A percentile compares a stretch with the other conserved stretches of the same genome.
Conservation (phyloP, 768 basidiomycete species). For the Ramaria rubella region DNA sequence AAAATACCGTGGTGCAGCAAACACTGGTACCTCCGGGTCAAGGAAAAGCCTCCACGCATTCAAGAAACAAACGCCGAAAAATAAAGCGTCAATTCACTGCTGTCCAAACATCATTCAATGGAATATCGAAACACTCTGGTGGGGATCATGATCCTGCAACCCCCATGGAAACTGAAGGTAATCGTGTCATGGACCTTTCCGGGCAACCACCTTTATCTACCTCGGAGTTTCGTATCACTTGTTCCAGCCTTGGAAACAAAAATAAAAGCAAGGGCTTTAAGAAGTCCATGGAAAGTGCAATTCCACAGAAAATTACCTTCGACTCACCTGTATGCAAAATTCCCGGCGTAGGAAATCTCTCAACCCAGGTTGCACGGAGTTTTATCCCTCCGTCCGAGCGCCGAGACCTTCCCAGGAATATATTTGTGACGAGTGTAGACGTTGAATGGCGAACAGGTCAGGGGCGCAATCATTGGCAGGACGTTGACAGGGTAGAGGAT, state of each 20-base stretch:
- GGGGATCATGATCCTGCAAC: not conserved
- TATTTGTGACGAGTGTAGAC: constrained; percentile 69
- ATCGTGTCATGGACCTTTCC: not conserved
- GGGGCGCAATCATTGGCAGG: constrained; percentile 17
- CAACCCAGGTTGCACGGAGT: constrained; percentile 6
- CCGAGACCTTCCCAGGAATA: constrained; percentile 47
- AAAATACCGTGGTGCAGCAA: not conserved
- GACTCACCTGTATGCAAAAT: constrained; percentile 14
- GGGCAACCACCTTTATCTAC: not conserved
- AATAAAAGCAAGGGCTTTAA: constrained; percentile 70
- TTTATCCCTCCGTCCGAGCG: constrained; percentile 63
- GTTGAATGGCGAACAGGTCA: constrained; percentile 48
- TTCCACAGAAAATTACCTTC: constrained; percentile 51
- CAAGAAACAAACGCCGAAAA: constrained; percentile 52
- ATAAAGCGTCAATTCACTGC: constrained; percentile 40
- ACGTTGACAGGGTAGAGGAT: constrained; percentile 26
- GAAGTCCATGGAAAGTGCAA: constrained; percentile 38
- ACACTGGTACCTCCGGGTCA: constrained; percentile 47
- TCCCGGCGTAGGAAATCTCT: constrained; percentile 7
- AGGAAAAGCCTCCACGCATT: constrained; percentile 51
- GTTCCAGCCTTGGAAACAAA: constrained; percentile 61
- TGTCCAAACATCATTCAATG: not conserved
- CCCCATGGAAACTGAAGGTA: too few relatives aligned
- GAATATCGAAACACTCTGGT: not conserved
- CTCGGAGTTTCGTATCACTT: constrained; percentile 24